Evolutionary conservation across 228 moss, liverwort and hornwort genomes (phyloP), one percentile per base, ranked within the genome.

Genomic region (Sphagnum magellanicum): DNA sequence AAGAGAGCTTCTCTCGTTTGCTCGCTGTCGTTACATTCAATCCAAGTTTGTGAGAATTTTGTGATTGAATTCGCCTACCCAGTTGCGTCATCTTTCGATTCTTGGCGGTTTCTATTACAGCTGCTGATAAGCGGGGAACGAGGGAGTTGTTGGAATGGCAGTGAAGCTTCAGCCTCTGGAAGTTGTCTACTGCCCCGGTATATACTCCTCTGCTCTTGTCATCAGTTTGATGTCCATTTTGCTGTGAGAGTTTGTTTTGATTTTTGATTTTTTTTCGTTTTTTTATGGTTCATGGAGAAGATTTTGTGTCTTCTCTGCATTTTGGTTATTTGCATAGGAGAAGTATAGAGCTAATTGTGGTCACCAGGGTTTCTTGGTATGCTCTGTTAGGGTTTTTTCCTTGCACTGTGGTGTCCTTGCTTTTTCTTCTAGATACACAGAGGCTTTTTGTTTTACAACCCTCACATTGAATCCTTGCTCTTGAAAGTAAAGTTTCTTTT

Each of bases 161-260:
- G 85, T 79, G 50, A 95, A 92, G 85, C 88, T 90, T 15, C 82
- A 86, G 63, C 85, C 95, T 8, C 72, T 87, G 15, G 89, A 95
- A 83, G 95, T 95, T 63, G 86, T 92, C 32, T 95, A 95, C 74
- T 95, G 95, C 79, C 75, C 87, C 67, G 92, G 95, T 92, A 76
- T 16, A 46, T 70, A 48, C 57, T 50, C 10, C 46, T 11, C 12
- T 32, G 32, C 32, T 32, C 32, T 32, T 32, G 32, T 32, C 32
- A 32, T 32, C 32, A 66, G 16, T 8, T 0, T 14, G 10, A 16
- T 65, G 12, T 5, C 10, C 14, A 67, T 47, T 60, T 32, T 11
- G 6, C 13, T 4, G 10, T 11, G 0, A 63, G 14, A 5, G 0
- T 12, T n/a, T 5, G 53, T 8, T 49, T 46, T 53, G 10, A 32